phyloP scores from a whole-genome alignment of 805 yeast genomes.

The Candida schatavii region DNA sequence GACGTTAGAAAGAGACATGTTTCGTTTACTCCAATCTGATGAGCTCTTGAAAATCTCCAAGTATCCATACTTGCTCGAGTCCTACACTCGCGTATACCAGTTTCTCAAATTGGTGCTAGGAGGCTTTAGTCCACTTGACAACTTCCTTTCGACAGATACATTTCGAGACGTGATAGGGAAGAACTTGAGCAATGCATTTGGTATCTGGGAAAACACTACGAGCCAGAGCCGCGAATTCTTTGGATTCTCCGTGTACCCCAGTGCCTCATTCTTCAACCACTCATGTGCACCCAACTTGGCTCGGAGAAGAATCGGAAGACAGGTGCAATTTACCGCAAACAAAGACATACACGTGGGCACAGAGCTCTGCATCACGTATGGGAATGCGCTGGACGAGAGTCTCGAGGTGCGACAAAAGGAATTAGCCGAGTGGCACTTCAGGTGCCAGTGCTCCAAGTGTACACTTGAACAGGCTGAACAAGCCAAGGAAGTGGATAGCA shows the following conservation, averaged over 20 bases:
- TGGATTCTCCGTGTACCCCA: constrained; percentile 60
- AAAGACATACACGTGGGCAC: constrained; percentile 40
- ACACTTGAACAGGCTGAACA: no score
- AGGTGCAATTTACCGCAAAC: constrained; percentile 42
- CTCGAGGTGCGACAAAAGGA: constrained; percentile 39
- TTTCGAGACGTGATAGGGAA: constrained; percentile 52
- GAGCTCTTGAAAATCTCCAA: constrained; percentile 43
- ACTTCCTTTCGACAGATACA: constrained; percentile 31
- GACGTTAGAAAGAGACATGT: constrained; percentile 12
- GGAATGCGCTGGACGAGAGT: constrained; percentile 44
- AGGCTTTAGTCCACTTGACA: constrained; percentile 20
- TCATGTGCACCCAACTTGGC: constrained; percentile 57
- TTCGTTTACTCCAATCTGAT: constrained; percentile 49
- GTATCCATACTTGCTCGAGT: constrained; percentile 47
- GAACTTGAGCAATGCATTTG: constrained; percentile 67
- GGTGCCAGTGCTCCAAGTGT: constrained; percentile 53
- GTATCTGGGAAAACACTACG: constrained; percentile 53
- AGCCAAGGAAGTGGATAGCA: no score
- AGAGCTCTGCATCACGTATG: constrained; percentile 61
- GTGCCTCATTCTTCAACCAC: constrained; percentile 67
- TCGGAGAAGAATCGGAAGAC: constrained; percentile 40
- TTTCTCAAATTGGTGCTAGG: constrained; percentile 43
- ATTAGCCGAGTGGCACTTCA: constrained; percentile 57
- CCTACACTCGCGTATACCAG: constrained; percentile 48
- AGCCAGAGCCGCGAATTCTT: constrained; percentile 51